A percentile compares a stretch with the other conserved stretches of the same genome.
Conservation (phyloP, 164 flowering plant genomes). For the Vitis labrusca region DNA sequence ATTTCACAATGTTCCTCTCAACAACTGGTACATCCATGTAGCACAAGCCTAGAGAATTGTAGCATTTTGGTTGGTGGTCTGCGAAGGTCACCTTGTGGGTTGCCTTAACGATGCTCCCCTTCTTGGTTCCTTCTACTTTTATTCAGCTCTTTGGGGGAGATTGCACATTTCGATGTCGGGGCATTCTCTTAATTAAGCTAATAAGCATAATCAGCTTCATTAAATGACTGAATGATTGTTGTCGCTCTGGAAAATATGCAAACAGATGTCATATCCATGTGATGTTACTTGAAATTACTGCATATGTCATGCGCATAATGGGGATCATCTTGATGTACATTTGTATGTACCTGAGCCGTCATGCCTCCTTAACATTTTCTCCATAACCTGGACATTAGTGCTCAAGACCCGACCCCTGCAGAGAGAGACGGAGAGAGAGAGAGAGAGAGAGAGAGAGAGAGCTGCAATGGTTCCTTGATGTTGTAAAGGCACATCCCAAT, state of each 20-base stretch:
- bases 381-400: slow-evolving; percentile 81
- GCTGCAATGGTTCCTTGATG: too few relatives aligned
- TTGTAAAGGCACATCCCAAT: too few relatives aligned
- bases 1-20: slow-evolving; percentile 71
- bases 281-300: slow-evolving; percentile 49
- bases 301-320: slow-evolving; percentile 61
- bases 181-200: slow-evolving; percentile 81
- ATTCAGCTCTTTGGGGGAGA: slow-evolving; percentile 72
- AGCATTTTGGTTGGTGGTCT: slow-evolving; percentile 96
- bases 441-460: too few relatives aligned
- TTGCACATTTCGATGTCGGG: slow-evolving; percentile 97
- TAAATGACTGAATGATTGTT: slow-evolving; percentile 71
- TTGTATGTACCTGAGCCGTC: slow-evolving; percentile 73
- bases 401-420: slow-evolving; percentile 15
- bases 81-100: slow-evolving; percentile 56
- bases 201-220: slow-evolving; percentile 88
- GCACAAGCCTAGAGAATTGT: slow-evolving; percentile 46
- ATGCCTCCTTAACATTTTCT: slow-evolving; percentile 78
- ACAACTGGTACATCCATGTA: slow-evolving; percentile 71
- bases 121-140: slow-evolving; percentile 55
- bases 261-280: slow-evolving; percentile 73
- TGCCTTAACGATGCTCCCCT: slow-evolving; percentile 49
- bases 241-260: slow-evolving; percentile 51
- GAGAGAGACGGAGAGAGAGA: too few relatives aligned
- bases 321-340: slow-evolving; percentile 87